Percentiles rank a stretch among this genome's conserved stretches.
phyloP scores from a whole-genome alignment of 768 basidiomycete species.

The Suillus bovinus region DNA sequence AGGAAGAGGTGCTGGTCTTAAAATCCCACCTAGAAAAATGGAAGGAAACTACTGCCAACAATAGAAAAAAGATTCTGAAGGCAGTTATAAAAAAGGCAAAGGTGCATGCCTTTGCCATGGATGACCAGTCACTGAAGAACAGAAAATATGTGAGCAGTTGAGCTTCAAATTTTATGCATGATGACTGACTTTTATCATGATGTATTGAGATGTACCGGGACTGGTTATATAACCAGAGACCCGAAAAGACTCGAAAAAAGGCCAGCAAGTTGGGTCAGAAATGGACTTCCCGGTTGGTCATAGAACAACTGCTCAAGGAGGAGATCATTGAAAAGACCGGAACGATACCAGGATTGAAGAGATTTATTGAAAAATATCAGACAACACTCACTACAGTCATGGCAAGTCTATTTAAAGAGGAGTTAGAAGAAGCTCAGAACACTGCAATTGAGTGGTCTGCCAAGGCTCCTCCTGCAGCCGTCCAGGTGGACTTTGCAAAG shows the following conservation, averaged over 20 bases:
- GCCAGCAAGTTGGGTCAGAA: background rate
- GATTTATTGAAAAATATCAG: background rate
- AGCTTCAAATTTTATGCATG: background rate
- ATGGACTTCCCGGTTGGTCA: background rate
- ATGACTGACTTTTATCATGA: background rate
- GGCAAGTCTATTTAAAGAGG: background rate
- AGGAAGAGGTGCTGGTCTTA: conserved; percentile 1
- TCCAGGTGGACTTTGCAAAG: conserved; percentile 1
- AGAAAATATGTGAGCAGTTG: background rate
- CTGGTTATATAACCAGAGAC: conserved; percentile 1
- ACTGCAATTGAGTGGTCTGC: background rate
- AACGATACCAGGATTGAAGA: background rate
- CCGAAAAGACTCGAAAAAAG: background rate
- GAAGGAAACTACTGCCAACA: background rate
- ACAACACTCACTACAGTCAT: background rate
- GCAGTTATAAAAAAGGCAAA: background rate
- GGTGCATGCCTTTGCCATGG: background rate
- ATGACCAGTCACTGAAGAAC: background rate
- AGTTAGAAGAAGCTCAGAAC: conserved; percentile 2
- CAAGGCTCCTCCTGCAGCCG: background rate
- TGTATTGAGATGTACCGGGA: background rate
- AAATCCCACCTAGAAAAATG: conserved; percentile 1
- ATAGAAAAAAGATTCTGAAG: conserved; percentile 1
- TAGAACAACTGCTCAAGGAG: background rate
- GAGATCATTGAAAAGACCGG: background rate